These are phyloP conservation scores for Solanum hybrid DNA, from an alignment of 305 asterid species.

Conservation along the genomic window DNA sequence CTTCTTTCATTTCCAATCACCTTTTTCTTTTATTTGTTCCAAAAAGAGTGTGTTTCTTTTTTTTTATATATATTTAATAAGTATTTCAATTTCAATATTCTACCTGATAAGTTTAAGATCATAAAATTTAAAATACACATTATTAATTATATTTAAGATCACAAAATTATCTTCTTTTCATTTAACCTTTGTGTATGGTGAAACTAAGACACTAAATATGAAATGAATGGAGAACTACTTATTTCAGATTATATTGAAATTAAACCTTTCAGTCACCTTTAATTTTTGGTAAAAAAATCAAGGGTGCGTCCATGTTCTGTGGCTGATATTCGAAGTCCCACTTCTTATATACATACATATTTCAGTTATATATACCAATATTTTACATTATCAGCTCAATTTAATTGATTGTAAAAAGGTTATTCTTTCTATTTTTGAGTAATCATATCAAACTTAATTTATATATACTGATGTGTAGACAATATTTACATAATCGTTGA, in stretches of 20 bases:
- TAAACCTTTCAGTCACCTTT: background rate
- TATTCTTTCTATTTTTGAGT: background rate
- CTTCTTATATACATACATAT: background rate
- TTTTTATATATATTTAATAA: background rate
- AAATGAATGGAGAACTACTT: background rate
- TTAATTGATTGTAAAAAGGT: background rate
- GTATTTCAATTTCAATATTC: background rate
- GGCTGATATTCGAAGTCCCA: conserved; percentile 25
- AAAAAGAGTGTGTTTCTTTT: background rate
- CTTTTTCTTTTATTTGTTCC: background rate
- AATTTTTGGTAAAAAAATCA: conserved; percentile 11
- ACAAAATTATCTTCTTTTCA: background rate
- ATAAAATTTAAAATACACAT: background rate
- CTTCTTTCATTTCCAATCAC: background rate
- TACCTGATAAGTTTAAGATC: background rate
- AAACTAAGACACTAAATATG: background rate
- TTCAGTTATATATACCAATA: background rate
- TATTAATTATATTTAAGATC: background rate
- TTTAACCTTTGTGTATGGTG: background rate
- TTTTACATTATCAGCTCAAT: background rate
- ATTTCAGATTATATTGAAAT: background rate
- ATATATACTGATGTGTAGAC: background rate
- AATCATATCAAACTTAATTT: background rate
- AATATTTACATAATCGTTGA: no score
- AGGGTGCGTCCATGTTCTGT: conserved; percentile 33